These are phyloP conservation scores for Pharus latifolius DNA, from an alignment of 176 grass and related monocot species.

Conservation along the genomic window DNA sequence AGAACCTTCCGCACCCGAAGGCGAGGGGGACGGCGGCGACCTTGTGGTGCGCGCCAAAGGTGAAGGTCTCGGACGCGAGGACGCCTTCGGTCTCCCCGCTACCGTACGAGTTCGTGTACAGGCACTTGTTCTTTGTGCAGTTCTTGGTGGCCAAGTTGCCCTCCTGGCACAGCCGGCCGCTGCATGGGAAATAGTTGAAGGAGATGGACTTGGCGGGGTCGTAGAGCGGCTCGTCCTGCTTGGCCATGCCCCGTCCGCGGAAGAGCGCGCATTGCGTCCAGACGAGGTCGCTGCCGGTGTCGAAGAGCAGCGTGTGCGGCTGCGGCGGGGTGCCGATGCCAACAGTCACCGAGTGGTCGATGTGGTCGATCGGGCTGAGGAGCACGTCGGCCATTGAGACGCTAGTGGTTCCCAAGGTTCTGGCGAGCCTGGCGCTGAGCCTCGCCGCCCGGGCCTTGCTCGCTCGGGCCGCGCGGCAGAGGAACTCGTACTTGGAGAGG, in stretches of 20 bases:
- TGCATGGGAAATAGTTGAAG: conserved; percentile 36
- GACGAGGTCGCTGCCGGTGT: conserved; percentile 42
- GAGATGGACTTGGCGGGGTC: conserved; percentile 28
- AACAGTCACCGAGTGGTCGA: conserved; percentile 15
- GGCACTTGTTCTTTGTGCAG: conserved; percentile 25
- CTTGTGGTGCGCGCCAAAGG: conserved; percentile 9
- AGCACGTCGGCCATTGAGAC: conserved; percentile 2
- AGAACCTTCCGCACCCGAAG: conserved; percentile 26
- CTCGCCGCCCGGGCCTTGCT: conserved; percentile 12
- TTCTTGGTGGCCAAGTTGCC: not conserved
- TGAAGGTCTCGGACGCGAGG: conserved; percentile 43
- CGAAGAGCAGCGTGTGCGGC: conserved; percentile 21
- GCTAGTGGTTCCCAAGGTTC: not conserved
- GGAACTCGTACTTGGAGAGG: not conserved
- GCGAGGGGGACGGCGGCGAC: conserved; percentile 5
- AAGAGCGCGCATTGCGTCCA: conserved; percentile 56
- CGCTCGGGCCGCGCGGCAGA: conserved; percentile 6
- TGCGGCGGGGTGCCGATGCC: conserved; percentile 47
- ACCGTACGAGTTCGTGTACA: conserved; percentile 37
- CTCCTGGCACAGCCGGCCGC: conserved; percentile 32
- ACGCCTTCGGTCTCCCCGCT: conserved; percentile 13
- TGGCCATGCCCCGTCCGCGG: not conserved
- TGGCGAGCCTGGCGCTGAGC: not conserved
- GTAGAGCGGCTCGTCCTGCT: conserved; percentile 22
- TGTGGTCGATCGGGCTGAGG: not conserved